Evolutionary conservation across 495 filamentous ascomycete genomes (phyloP).

Genomic region (Podospora pseudopauciseta): DNA sequence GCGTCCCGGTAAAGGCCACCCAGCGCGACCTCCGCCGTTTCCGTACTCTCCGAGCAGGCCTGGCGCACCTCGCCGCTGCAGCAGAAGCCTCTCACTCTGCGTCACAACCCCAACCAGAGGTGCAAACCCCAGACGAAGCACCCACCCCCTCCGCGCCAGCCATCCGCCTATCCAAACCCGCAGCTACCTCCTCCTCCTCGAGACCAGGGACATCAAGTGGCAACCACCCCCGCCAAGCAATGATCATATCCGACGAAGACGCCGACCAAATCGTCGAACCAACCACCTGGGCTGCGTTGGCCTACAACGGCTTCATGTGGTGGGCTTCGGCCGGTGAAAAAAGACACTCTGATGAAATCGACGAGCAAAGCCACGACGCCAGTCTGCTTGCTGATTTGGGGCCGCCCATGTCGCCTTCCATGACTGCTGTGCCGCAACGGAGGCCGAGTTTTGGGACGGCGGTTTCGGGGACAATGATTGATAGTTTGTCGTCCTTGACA

Average conservation of each 20-base stretch:
- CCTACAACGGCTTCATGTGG: slow-evolving; percentile 93
- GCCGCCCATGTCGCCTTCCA: slow-evolving; percentile 28
- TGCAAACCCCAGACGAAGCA: slow-evolving; percentile 21
- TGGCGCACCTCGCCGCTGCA: slow-evolving; percentile 49
- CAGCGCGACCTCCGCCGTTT: slow-evolving; percentile 86
- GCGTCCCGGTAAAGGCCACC: slow-evolving; percentile 71
- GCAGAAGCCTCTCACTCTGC: slow-evolving; percentile 20
- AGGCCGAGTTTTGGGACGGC: slow-evolving; percentile 30
- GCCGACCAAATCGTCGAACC: slow-evolving; percentile 65
- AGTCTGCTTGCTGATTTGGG: slow-evolving; percentile 45
- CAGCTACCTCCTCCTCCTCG: slow-evolving; percentile 13
- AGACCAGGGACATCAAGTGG: slow-evolving; percentile 28
- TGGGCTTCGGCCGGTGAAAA: slow-evolving; percentile 95
- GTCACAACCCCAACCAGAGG: background rate
- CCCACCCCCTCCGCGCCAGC: slow-evolving; percentile 24
- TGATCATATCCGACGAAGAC: slow-evolving; percentile 36
- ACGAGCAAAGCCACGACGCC: slow-evolving; percentile 47
- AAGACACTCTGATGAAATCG: slow-evolving; percentile 50
- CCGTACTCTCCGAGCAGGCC: slow-evolving; percentile 62
- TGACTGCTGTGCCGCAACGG: slow-evolving; percentile 12
- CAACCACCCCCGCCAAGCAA: slow-evolving; percentile 7
- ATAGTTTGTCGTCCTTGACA: slow-evolving; percentile 40
- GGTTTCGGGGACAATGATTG: slow-evolving; percentile 19
- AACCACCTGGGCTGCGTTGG: slow-evolving; percentile 81
- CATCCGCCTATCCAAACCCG: slow-evolving; percentile 24